phyloP scores from a whole-genome alignment of 2,329 filamentous ascomycete species.

The Aspergillus sp. region DNA sequence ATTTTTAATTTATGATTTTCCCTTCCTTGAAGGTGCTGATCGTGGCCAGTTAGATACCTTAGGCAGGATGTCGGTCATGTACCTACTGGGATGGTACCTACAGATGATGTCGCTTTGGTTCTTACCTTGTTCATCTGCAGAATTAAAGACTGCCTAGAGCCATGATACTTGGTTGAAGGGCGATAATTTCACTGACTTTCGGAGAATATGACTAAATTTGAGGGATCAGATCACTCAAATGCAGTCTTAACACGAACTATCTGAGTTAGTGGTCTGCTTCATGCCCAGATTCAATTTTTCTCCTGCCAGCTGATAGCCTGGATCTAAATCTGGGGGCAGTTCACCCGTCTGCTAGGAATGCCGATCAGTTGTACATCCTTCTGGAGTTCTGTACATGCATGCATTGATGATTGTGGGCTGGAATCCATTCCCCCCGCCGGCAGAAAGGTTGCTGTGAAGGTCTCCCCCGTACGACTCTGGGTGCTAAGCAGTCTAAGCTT shows the following conservation, averaged over 20 bases:
- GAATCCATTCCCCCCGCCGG: neutral
- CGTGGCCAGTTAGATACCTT: too few relatives aligned
- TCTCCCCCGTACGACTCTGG: neutral
- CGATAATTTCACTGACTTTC: too few relatives aligned
- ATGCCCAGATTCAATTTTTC: neutral
- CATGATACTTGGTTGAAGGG: neutral
- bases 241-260: too few relatives aligned
- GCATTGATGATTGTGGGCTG: conserved; percentile 1
- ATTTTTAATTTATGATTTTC: too few relatives aligned
- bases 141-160: neutral
- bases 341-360: conserved; percentile 4
- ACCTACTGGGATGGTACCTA: neutral
- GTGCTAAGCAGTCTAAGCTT: neutral
- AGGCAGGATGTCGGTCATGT: too few relatives aligned
- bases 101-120: neutral
- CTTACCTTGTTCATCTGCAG: neutral
- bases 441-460: neutral
- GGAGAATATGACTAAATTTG: too few relatives aligned
- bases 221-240: too few relatives aligned
- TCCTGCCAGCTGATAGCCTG: neutral
- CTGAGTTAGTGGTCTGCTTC: too few relatives aligned
- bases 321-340: conserved; percentile 8
- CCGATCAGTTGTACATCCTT: conserved; percentile 7
- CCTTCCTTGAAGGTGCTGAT: too few relatives aligned
- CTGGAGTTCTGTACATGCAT: conserved; percentile 5